Conservation (phyloP, 257 asterid genomes). For the Capsicum pubescens region DNA sequence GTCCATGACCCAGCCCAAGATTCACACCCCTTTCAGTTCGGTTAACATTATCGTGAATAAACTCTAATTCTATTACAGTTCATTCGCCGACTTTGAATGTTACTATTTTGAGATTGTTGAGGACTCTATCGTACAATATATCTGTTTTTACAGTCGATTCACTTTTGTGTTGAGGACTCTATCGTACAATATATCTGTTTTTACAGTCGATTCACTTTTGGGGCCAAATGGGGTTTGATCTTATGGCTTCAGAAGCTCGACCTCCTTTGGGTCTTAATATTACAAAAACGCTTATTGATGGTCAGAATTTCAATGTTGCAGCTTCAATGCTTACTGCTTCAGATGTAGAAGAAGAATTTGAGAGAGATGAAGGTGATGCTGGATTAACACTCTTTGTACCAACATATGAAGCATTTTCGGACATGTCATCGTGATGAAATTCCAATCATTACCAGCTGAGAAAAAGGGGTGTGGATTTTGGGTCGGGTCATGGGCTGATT, state of each 20-base stretch:
- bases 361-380: conserved; percentile 75
- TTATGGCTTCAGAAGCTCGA: conserved; percentile 83
- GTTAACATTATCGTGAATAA: conserved; percentile 63
- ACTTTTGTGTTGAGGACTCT: conserved; percentile 31
- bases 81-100: conserved; percentile 71
- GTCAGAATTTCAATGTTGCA: conserved; percentile 82
- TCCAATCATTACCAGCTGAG: conserved; percentile 81
- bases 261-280: conserved; percentile 84
- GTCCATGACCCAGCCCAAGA: too few species aligned
- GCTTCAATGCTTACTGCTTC: conserved; percentile 86
- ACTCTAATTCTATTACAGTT: conserved; percentile 49
- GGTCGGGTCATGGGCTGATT: too few species aligned
- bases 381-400: conserved; percentile 87
- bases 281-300: conserved; percentile 73
- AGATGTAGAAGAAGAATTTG: conserved; percentile 81
- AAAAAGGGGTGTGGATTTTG: conserved; percentile 40
- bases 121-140: conserved; percentile 61
- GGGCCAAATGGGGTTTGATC: conserved; percentile 61
- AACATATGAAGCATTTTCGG: conserved; percentile 78
- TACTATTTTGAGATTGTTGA: conserved; percentile 53
- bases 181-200: too few species aligned
- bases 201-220: conserved; percentile 41
- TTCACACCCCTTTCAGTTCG: conserved; percentile 45
- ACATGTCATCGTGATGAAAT: conserved; percentile 57
- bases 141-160: conserved; percentile 61